Evolutionary conservation across 176 grass and related monocot genomes (phyloP).

Genomic region (Panicum miliaceum): DNA sequence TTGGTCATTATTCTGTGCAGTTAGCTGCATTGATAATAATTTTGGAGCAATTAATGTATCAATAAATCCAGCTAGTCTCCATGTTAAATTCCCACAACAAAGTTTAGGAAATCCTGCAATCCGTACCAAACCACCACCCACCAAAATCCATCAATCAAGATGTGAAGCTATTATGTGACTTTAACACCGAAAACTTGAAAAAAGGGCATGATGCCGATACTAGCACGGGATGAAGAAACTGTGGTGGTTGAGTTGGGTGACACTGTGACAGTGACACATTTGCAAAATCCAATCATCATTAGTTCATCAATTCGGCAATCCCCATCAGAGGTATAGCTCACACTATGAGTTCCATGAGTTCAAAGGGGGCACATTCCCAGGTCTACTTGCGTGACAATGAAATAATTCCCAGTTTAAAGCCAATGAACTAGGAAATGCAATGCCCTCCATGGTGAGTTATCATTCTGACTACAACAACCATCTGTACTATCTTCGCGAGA

Average conservation of each 20-base stretch:
- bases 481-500: not conserved
- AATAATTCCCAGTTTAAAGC: too few relatives aligned
- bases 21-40: not conserved
- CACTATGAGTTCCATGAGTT: not conserved
- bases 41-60: conserved; percentile 12
- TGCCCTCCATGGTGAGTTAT: not conserved
- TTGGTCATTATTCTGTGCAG: conserved; percentile 21
- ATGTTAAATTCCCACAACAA: not conserved
- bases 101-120: not conserved
- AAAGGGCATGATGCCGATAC: not conserved
- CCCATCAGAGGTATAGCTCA: not conserved
- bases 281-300: conserved; percentile 10
- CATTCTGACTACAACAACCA: not conserved
- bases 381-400: too few relatives aligned
- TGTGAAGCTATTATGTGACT: not conserved
- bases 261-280: not conserved
- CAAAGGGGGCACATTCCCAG: not conserved
- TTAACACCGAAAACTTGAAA: not conserved
- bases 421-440: conserved; percentile 6
- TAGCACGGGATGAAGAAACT: conserved; percentile 19
- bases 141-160: not conserved
- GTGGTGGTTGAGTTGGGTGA: not conserved
- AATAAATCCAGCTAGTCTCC: conserved; percentile 6
- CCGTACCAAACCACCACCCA: not conserved
- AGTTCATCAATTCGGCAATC: conserved; percentile 18